These are phyloP conservation scores for Blepharisma stoltei DNA, from an alignment of 73 alveolate species.

Conservation along the genomic window DNA sequence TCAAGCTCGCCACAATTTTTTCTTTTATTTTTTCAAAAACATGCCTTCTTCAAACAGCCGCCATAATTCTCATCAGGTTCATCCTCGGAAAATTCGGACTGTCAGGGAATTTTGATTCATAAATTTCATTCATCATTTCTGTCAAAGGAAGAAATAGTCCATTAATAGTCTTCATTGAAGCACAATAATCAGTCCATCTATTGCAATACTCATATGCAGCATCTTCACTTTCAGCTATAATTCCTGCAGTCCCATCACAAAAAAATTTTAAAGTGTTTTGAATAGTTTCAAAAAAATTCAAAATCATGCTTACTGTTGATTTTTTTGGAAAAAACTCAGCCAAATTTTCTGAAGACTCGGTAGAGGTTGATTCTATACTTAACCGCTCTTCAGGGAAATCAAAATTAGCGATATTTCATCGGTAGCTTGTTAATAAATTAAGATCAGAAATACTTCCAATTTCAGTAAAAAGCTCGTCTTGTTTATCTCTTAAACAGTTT, in stretches of 20 bases:
- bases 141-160: slow-evolving; percentile 7
- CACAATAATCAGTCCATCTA: background rate
- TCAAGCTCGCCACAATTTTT: background rate
- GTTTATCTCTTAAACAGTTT: background rate
- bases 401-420: too few relatives aligned
- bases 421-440: too few relatives aligned
- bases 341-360: background rate
- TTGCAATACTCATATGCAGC: background rate
- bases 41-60: background rate
- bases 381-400: background rate
- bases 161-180: background rate
- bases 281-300: background rate
- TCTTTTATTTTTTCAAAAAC: slow-evolving; percentile 6
- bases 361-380: background rate
- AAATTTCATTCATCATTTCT: slow-evolving; percentile 13
- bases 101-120: background rate
- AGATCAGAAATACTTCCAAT: background rate
- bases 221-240: background rate
- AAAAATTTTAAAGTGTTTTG: background rate
- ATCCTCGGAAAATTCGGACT: background rate
- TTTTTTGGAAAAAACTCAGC: too few relatives aligned
- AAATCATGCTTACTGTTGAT: background rate
- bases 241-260: background rate
- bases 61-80: background rate
- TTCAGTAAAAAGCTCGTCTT: background rate